Conservation (phyloP, 208 protist genomes). For the Novymonas esmeraldas region DNA sequence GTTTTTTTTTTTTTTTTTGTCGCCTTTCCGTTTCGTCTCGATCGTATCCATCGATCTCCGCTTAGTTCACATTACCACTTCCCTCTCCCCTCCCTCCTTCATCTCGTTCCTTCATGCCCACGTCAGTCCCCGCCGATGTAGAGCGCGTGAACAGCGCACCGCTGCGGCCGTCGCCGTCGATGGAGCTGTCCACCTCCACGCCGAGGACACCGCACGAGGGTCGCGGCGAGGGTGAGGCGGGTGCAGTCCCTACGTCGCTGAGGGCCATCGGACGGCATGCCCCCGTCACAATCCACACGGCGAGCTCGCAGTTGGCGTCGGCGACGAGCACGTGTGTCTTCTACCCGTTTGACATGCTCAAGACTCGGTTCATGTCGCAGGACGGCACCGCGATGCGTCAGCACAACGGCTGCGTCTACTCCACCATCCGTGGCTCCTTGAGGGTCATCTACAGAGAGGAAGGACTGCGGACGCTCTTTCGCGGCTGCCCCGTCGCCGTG, state of each 20-base stretch:
- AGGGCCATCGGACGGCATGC: constrained; percentile 42
- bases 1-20: too few relatives aligned
- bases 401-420: constrained; percentile 65
- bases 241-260: constrained; percentile 17
- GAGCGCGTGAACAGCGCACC: not conserved
- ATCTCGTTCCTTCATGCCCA: too few relatives aligned
- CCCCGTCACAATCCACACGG: constrained; percentile 55
- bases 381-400: constrained; percentile 54
- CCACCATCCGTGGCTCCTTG: constrained; percentile 39
- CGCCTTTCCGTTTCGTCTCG: too few relatives aligned
- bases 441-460: constrained; percentile 46
- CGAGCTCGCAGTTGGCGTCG: constrained; percentile 72
- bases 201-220: not conserved
- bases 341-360: constrained; percentile 93
- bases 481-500: constrained; percentile 52
- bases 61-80: too few relatives aligned
- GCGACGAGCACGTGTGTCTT: constrained; percentile 67
- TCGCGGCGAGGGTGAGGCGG: too few relatives aligned
- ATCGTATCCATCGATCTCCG: too few relatives aligned
- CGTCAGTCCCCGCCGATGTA: too few relatives aligned
- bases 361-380: constrained; percentile 84
- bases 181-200: constrained; percentile 11
- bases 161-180: too few relatives aligned
- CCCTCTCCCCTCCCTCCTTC: too few relatives aligned
- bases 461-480: constrained; percentile 51